Conservation (phyloP, 306 rosid genomes). For the Dalbergia cultrata region DNA sequence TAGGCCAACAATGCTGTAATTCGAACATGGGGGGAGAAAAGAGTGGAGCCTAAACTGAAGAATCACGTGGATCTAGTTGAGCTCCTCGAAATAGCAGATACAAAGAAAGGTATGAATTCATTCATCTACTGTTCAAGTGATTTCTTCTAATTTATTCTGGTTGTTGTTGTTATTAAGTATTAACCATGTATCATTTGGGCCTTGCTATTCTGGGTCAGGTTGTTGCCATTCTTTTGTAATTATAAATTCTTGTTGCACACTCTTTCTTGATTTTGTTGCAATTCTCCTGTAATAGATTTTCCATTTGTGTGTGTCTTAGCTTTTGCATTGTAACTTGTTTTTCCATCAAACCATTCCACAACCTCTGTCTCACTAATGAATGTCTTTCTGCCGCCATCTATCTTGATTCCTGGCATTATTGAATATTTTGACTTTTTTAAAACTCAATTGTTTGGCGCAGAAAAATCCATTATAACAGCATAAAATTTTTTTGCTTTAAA, state of each 20-base stretch:
- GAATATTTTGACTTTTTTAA: not conserved
- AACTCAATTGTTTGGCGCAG: not conserved
- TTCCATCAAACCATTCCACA: not conserved
- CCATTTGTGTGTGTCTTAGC: constrained; percentile 24
- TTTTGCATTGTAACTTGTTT: not conserved
- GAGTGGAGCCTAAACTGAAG: constrained; percentile 82
- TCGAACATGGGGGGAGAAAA: constrained; percentile 88
- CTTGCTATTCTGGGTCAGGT: not conserved
- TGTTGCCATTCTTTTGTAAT: not conserved
- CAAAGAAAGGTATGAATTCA: constrained; percentile 66
- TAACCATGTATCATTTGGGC: not conserved
- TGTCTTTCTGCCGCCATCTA: not conserved
- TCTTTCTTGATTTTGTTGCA: not conserved
- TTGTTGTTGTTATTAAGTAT: not conserved
- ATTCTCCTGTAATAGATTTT: not conserved
- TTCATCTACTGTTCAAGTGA: not conserved
- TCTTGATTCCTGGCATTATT: not conserved
- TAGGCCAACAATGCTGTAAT: constrained; percentile 84
- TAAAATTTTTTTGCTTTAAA: not conserved
- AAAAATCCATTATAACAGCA: not conserved
- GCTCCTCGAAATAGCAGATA: constrained; percentile 79
- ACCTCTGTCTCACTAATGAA: not conserved
- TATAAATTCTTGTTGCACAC: not conserved
- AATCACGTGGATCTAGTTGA: constrained; percentile 91
- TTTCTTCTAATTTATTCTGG: not conserved